phyloP scores from a whole-genome alignment of 257 asterid genomes.

The Nicotiana otophora region DNA sequence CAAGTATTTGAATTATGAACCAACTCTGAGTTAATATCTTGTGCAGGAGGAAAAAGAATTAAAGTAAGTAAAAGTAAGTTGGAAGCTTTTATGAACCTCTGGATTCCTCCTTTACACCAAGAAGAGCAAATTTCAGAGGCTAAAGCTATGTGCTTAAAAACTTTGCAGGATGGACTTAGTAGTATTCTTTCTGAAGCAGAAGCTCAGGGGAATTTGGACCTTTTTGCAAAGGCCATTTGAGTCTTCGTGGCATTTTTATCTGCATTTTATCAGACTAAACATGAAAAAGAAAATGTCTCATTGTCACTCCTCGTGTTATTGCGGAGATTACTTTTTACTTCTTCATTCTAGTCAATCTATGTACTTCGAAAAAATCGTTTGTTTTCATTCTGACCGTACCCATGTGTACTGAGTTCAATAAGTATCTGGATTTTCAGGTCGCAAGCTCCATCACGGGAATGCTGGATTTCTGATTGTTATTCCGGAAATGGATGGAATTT shows the following conservation, averaged over 20 bases:
- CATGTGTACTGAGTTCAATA: no score
- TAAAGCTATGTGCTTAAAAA: not conserved
- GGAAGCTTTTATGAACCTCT: no score
- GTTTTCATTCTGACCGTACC: no score
- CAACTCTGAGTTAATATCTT: not conserved
- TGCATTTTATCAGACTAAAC: not conserved
- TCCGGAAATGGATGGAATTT: no score
- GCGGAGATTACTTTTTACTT: not conserved
- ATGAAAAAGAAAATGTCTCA: not conserved
- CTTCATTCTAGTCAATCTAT: no score
- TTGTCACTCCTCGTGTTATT: not conserved
- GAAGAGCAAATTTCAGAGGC: not conserved
- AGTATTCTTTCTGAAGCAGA: not conserved
- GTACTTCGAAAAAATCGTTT: no score
- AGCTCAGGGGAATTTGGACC: not conserved
- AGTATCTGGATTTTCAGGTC: no score
- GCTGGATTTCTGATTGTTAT: no score
- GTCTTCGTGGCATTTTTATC: not conserved
- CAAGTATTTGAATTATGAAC: not conserved
- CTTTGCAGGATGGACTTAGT: not conserved
- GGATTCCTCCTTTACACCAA: not conserved
- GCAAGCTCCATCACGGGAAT: no score
- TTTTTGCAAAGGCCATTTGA: not conserved
- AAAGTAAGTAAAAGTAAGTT: not conserved
- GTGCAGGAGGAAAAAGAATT: not conserved